Conservation (phyloP, 2,329 filamentous ascomycete genomes). For the Colletotrichum nymphaeae region DNA sequence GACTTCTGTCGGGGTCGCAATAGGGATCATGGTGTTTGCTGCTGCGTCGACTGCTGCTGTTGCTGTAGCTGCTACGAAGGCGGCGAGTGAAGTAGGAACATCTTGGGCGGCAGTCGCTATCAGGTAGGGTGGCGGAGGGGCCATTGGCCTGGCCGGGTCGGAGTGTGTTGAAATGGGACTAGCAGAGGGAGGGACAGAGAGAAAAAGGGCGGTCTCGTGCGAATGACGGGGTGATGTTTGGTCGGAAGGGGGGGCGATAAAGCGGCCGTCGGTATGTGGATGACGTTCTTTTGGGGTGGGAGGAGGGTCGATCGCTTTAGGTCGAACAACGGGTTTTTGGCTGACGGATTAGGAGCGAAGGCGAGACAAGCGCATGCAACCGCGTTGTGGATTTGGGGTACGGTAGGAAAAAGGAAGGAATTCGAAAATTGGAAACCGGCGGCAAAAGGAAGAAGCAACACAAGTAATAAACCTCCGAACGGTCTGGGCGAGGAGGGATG, state of each 20-base stretch:
- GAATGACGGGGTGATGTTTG: slow-evolving; percentile 28
- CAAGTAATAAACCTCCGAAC: background rate
- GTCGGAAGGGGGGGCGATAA: slow-evolving; percentile 14
- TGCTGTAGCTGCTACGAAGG: slow-evolving; percentile 24
- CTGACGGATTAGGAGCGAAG: background rate
- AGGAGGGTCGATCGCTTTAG: background rate
- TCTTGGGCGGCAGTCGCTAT: slow-evolving; percentile 33
- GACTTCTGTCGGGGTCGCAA: slow-evolving; percentile 28
- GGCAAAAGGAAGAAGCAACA: background rate
- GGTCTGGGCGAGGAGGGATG: background rate
- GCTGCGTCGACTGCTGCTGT: slow-evolving; percentile 4
- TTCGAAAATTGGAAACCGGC: background rate
- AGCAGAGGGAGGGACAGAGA: slow-evolving; percentile 4
- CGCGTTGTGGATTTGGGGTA: background rate
- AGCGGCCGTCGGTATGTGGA: slow-evolving; percentile 23
- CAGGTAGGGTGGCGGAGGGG: slow-evolving; percentile 32
- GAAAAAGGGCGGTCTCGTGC: slow-evolving; percentile 16
- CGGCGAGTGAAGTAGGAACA: slow-evolving; percentile 26
- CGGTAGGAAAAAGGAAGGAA: background rate
- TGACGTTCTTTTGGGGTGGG: slow-evolving; percentile 28
- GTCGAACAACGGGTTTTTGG: slow-evolving; percentile 7
- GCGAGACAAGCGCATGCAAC: slow-evolving; percentile 12
- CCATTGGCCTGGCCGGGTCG: slow-evolving; percentile 24
- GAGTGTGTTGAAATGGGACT: slow-evolving; percentile 15
- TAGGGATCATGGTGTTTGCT: slow-evolving; percentile 26